Conservation (phyloP, 2,329 filamentous ascomycete genomes). For the Zarea fungicola region DNA sequence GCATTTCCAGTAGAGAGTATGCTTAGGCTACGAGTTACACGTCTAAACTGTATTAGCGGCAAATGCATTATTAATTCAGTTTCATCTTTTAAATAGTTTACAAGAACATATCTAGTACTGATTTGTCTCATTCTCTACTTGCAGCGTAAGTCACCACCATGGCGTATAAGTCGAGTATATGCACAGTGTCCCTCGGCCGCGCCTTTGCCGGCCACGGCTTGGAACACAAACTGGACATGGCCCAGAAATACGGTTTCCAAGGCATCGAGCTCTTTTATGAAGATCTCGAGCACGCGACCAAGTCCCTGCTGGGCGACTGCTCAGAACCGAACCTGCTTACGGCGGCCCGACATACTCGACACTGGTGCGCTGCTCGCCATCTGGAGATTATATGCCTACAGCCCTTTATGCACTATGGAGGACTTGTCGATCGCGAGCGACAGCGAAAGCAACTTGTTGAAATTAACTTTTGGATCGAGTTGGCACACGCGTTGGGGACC, state of each 20-base stretch:
- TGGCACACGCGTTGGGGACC: conserved; percentile 59
- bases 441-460: conserved; percentile 56
- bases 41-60: too few species aligned
- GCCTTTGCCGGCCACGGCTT: conserved; percentile 63
- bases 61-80: too few species aligned
- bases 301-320: conserved; percentile 36
- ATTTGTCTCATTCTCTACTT: too few species aligned
- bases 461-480: conserved; percentile 63
- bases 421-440: conserved; percentile 56
- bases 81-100: too few species aligned
- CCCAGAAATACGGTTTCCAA: conserved; percentile 57
- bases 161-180: conserved; percentile 55
- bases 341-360: conserved; percentile 53
- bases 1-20: too few species aligned
- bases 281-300: conserved; percentile 60
- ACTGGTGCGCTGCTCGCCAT: conserved; percentile 49
- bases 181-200: conserved; percentile 71
- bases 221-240: conserved; percentile 62
- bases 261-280: conserved; percentile 77
- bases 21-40: too few species aligned
- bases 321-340: conserved; percentile 40
- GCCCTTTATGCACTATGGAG: conserved; percentile 75
- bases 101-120: too few species aligned
- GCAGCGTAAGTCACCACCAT: neutral
- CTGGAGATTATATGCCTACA: conserved; percentile 64